Evolutionary conservation across 2,329 filamentous ascomycete species (phyloP).

Genomic region (Trichoderma guizhouense): DNA sequence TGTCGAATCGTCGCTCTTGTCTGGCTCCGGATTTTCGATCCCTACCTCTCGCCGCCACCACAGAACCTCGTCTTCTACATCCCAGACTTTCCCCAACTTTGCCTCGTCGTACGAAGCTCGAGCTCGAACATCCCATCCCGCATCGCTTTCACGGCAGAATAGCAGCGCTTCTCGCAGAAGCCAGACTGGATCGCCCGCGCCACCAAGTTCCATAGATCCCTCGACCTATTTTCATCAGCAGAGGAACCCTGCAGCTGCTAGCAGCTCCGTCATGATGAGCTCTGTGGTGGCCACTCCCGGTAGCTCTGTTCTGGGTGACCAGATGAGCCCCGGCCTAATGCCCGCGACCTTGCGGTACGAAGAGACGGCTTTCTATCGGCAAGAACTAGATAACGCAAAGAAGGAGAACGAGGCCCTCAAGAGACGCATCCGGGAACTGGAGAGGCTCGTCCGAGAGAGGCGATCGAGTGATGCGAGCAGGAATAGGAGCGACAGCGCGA

Average conservation of each 20-base stretch:
- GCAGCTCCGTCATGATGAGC: conserved; percentile 33
- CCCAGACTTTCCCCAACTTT: conserved; percentile 44
- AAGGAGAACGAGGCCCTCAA: conserved; percentile 62
- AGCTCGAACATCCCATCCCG: conserved; percentile 43
- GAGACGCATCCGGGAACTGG: conserved; percentile 59
- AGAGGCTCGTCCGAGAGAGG: conserved; percentile 51
- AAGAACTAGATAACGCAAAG: conserved; percentile 60
- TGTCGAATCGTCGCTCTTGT: conserved; percentile 51
- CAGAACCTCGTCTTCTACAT: conserved; percentile 57
- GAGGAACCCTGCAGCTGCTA: conserved; percentile 36
- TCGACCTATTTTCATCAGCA: conserved; percentile 49
- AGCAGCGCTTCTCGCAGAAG: conserved; percentile 54
- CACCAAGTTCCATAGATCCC: conserved; percentile 41
- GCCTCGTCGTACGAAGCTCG: conserved; percentile 39
- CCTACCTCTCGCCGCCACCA: conserved; percentile 54
- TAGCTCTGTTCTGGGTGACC: conserved; percentile 33
- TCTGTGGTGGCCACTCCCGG: conserved; percentile 42
- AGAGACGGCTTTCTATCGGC: conserved; percentile 57
- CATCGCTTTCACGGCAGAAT: conserved; percentile 51
- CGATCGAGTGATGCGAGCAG: conserved; percentile 46
- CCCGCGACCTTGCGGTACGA: conserved; percentile 59
- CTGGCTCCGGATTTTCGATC: conserved; percentile 56
- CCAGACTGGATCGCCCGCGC: conserved; percentile 48
- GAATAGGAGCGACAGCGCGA: conserved; percentile 50
- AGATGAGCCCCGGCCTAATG: conserved; percentile 53